Evolutionary conservation across 257 asterid species (phyloP).

Genomic region (Jaltomata sinuosa): DNA sequence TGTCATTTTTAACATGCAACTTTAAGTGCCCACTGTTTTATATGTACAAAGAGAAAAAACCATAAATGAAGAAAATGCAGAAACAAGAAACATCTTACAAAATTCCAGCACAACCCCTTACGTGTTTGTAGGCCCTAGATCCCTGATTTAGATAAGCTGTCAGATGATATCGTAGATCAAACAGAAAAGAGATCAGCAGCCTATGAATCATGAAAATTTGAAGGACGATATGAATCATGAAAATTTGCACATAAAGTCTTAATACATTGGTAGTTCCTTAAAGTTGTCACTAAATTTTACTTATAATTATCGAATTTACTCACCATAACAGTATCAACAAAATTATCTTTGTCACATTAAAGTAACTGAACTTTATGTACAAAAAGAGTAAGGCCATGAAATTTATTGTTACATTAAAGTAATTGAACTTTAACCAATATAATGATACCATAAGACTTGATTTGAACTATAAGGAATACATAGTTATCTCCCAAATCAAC

Average conservation of each 20-base stretch:
- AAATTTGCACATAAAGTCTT: neutral
- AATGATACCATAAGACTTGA: neutral
- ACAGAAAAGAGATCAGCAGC: neutral
- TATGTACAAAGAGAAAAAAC: neutral
- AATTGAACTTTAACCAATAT: neutral
- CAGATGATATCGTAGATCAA: neutral
- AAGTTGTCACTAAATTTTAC: no score
- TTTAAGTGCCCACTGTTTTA: no score
- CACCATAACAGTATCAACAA: no score
- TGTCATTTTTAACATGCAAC: no score
- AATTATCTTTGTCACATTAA: neutral
- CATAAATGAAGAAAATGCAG: neutral
- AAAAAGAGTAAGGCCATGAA: no score
- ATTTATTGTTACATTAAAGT: neutral
- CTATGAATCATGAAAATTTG: neutral
- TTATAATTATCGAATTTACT: no score
- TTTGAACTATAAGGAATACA: neutral
- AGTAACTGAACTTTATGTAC: neutral
- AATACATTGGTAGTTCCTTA: neutral
- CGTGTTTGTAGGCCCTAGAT: neutral
- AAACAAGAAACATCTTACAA: neutral
- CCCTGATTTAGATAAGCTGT: neutral
- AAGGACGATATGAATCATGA: neutral
- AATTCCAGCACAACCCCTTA: no score
- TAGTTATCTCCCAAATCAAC: neutral